Base-by-base conservation (phyloP, 2,329 filamentous ascomycete genomes). In the Dothideomycetes sp. region DNA sequence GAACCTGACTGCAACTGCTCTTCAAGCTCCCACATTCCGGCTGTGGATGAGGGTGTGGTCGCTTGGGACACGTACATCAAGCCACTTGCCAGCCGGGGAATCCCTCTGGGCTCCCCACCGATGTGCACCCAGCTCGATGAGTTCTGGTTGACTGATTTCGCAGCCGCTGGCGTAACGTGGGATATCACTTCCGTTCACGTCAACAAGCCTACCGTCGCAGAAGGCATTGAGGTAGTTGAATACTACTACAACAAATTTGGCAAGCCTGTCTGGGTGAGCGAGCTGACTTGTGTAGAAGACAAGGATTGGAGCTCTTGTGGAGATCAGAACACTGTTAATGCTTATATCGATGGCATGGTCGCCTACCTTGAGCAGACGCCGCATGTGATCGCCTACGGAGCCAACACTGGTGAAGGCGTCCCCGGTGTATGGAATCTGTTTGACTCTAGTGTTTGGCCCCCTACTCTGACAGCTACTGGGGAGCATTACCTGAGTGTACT, bases 121-220 rank as follows among this genome's bases (percentile, higher is more conserved):
- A 50, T 54, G 47, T 54, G 52, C 43, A 52, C 48, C 22, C 52
- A 55, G 34, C 18, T 44, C 4, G 47, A 54, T 31, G 51, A 55
- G 35, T 38, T 45, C 34, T 55, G 50, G 46, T 40, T 55, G 34
- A 46, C 45, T 5, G 46, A 49, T 3, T 55, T 55, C 39, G 44
- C 46, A 7, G 22, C 41, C 9, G 32, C 35, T 22, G 38, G 38
- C 14, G 38, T 40, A 11, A 36, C 35, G 19, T 55, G 52, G 53
- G 48, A 54, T 17, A 46, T 52, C 40, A 55, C 53, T 11, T 40
- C 37, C 41, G 47, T 54, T 31, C 53, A 54, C 42, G 45, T 52
- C 42, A 54, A 55, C 46, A 53, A 54, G 40, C 47, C 47, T 22
- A 45, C 45, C 29, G 30, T 51, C 17, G 38, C 39, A 5, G 50